A percentile compares a stretch with the other conserved stretches of the same genome.
These are phyloP conservation scores for Inonotus obliquus DNA, from an alignment of 1,284 basidiomycete species.

Conservation along the genomic window DNA sequence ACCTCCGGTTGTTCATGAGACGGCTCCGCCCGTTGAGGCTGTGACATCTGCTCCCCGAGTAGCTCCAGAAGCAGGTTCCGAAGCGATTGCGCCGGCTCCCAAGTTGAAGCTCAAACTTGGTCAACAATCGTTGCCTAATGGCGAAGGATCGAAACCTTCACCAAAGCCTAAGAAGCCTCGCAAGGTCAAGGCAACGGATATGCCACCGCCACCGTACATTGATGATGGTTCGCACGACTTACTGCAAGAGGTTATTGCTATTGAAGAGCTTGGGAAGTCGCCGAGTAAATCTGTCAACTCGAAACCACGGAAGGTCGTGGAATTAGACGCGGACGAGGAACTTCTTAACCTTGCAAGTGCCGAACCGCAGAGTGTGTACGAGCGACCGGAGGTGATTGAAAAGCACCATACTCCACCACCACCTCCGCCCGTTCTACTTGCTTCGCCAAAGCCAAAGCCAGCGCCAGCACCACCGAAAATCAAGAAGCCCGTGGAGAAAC, in stretches of 20 bases:
- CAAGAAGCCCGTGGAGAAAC: slow-evolving; percentile 6
- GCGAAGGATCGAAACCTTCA: slow-evolving; percentile 8
- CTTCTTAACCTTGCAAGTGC: slow-evolving; percentile 25
- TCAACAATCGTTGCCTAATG: slow-evolving; percentile 24
- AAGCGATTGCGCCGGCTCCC: slow-evolving; percentile 33
- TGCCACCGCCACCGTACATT: slow-evolving; percentile 58
- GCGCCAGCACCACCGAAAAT: neutral
- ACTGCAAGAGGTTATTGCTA: slow-evolving; percentile 74
- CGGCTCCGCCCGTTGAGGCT: slow-evolving; percentile 24
- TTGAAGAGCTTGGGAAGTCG: slow-evolving; percentile 56
- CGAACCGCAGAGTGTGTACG: slow-evolving; percentile 8
- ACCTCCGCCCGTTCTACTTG: slow-evolving; percentile 21
- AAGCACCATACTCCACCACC: slow-evolving; percentile 42
- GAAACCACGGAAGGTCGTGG: slow-evolving; percentile 14
- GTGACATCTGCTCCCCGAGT: slow-evolving; percentile 13
- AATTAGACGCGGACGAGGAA: slow-evolving; percentile 20
- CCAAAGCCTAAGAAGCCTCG: slow-evolving; percentile 28
- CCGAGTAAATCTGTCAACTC: slow-evolving; percentile 10
- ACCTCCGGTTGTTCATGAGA: slow-evolving; percentile 20
- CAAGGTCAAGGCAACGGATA: slow-evolving; percentile 38
- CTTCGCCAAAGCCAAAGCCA: slow-evolving; percentile 12
- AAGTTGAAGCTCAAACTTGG: slow-evolving; percentile 56
- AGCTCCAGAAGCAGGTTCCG: slow-evolving; percentile 27
- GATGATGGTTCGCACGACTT: slow-evolving; percentile 76
- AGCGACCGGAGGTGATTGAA: slow-evolving; percentile 42